A percentile compares a stretch with the other conserved stretches of the same genome.
These are phyloP conservation scores for Jamesozyma piceae DNA, from an alignment of 805 yeast species.

Conservation along the genomic window DNA sequence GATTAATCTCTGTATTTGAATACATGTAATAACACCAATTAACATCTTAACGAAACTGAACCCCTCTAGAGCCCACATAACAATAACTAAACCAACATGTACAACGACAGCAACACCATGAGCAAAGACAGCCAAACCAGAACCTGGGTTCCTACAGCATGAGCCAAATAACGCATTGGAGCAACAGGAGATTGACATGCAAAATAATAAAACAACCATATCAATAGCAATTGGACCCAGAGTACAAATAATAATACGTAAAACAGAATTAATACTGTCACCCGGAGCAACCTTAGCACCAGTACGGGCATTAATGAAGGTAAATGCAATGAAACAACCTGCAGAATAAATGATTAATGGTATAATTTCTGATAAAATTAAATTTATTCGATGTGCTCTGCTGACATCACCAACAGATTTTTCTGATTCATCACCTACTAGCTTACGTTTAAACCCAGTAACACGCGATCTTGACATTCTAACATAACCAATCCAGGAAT, in stretches of 20 bases:
- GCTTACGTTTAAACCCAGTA: slow-evolving; percentile 71
- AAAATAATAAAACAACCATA: slow-evolving; percentile 69
- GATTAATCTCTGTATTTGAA: slow-evolving; percentile 77
- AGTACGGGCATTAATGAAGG: slow-evolving; percentile 75
- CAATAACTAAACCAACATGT: slow-evolving; percentile 79
- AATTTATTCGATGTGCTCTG: slow-evolving; percentile 72
- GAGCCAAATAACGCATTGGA: slow-evolving; percentile 88
- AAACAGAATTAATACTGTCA: slow-evolving; percentile 52
- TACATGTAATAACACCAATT: slow-evolving; percentile 72
- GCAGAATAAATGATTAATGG: slow-evolving; percentile 69
- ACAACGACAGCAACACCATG: slow-evolving; percentile 88
- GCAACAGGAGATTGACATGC: slow-evolving; percentile 84
- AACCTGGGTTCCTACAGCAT: slow-evolving; percentile 94
- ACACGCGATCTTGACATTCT: slow-evolving; percentile 75
- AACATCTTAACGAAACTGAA: slow-evolving; percentile 81
- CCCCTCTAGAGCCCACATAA: slow-evolving; percentile 94
- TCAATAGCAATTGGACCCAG: slow-evolving; percentile 86
- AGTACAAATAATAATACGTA: slow-evolving; percentile 69
- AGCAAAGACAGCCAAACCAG: slow-evolving; percentile 92
- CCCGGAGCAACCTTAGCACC: slow-evolving; percentile 50
- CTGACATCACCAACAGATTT: slow-evolving; percentile 73
- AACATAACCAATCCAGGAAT: slow-evolving; percentile 79
- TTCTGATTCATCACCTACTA: slow-evolving; percentile 68
- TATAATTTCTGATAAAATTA: slow-evolving; percentile 58
- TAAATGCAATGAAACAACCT: slow-evolving; percentile 68